Percentiles rank a stretch among this genome's conserved stretches.
Evolutionary conservation across 2,329 filamentous ascomycete genomes (phyloP).

Genomic region (Nemania sp.): DNA sequence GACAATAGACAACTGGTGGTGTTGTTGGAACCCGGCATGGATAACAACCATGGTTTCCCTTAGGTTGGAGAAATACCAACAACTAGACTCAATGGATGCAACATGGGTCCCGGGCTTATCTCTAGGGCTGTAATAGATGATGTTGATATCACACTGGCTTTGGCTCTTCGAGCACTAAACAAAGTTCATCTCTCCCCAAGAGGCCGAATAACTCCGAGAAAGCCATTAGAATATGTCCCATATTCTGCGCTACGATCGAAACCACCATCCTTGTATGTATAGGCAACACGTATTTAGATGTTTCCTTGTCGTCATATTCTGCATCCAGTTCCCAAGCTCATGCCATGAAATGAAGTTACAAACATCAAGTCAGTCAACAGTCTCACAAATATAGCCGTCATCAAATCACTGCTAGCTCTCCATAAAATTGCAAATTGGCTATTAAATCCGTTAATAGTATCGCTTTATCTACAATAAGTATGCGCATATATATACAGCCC

Average conservation of each 20-base stretch:
- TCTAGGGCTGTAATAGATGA: conserved; percentile 7
- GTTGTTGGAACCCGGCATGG: not conserved
- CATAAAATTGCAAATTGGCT: not conserved
- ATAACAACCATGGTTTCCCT: conserved; percentile 12
- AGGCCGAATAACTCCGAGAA: conserved; percentile 77
- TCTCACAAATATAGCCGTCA: not conserved
- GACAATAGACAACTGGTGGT: conserved; percentile 23
- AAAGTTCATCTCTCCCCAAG: conserved; percentile 72
- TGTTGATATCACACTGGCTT: conserved; percentile 34
- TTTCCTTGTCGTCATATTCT: conserved; percentile 64
- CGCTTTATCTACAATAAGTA: no score
- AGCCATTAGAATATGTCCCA: conserved; percentile 76
- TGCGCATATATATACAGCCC: no score
- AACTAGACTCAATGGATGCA: conserved; percentile 18
- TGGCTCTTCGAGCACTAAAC: conserved; percentile 74
- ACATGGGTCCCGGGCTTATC: not conserved
- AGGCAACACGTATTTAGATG: conserved; percentile 71
- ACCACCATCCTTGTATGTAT: conserved; percentile 73
- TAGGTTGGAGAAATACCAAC: conserved; percentile 20
- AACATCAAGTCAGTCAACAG: not conserved
- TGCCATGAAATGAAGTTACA: not conserved
- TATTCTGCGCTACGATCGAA: conserved; percentile 70
- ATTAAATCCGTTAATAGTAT: no score
- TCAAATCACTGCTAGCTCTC: not conserved
- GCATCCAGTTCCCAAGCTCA: conserved; percentile 54